phyloP scores from a whole-genome alignment of 108 stramenopile species.

The Skeletonema marinoi region DNA sequence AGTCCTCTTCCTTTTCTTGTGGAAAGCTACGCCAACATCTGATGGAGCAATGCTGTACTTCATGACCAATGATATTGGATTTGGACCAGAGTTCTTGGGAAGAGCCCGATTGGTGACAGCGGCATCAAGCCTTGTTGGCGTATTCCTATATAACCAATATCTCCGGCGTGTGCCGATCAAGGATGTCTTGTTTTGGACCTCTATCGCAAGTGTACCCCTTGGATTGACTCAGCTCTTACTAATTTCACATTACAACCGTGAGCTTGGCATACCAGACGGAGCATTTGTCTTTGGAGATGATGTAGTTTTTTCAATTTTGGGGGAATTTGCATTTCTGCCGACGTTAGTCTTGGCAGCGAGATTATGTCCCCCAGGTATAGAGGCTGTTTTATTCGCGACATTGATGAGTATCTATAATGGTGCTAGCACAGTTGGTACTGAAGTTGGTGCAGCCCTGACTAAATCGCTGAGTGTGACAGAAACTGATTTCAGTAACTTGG shows the following conservation, averaged over 20 bases:
- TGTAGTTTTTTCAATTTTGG: conserved; percentile 83
- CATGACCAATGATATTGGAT: conserved; percentile 89
- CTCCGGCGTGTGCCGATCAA: conserved; percentile 69
- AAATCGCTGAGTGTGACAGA: conserved; percentile 86
- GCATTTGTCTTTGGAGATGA: conserved; percentile 94
- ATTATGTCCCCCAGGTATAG: conserved; percentile 92
- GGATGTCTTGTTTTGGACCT: conserved; percentile 84
- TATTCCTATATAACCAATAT: conserved; percentile 80
- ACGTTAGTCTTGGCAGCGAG: conserved; percentile 92
- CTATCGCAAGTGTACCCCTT: conserved; percentile 71
- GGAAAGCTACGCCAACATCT: conserved; percentile 93
- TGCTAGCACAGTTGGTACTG: conserved; percentile 86
- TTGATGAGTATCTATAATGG: conserved; percentile 96
- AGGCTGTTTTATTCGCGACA: conserved; percentile 93
- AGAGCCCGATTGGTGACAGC: conserved; percentile 85
- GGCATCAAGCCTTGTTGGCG: conserved; percentile 84
- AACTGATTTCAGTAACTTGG: conserved; percentile 87
- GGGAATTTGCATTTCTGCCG: conserved; percentile 94
- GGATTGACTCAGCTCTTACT: conserved; percentile 82
- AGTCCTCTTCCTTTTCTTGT: conserved; percentile 90
- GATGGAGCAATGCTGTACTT: conserved; percentile 95
- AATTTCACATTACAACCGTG: conserved; percentile 86
- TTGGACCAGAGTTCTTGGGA: conserved; percentile 94
- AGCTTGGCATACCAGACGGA: conserved; percentile 89
- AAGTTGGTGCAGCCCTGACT: conserved; percentile 89